Base-by-base conservation (phyloP, 1,284 basidiomycete genomes). In the Ustilago lituana region DNA sequence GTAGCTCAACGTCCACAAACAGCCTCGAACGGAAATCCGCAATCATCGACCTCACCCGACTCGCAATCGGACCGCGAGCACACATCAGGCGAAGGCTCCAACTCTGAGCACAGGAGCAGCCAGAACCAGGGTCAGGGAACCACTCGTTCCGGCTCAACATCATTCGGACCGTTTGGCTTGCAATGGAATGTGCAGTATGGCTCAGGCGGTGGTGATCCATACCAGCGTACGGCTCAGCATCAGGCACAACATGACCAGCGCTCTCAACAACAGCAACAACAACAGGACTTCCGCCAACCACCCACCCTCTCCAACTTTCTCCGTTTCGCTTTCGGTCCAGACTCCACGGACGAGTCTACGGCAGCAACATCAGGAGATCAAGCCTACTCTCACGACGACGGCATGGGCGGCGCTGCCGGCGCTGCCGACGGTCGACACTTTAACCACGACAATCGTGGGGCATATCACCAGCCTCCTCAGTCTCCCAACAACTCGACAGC, bases 391-490 rank as follows among this genome's bases (percentile, higher is more conserved):
- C 73, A 75, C 47, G 77, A 78, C 36, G 77, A 78, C 32, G 77
- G 77, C 14, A 78, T 78, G 75, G 77, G 77, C 3, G 77, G 75
- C 2, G 75, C 75, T 11, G 77, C 75, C 8, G 63, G 52, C 2
- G 63, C 65, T n/a, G 52, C 75, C 14, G 77, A 78, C 39, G 77
- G 77, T 6, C 66, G 77, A 8, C 56, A 48, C 31, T 77, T 77
- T 59, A 77, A 78, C 47, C 60, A 72, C 43, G 74, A 76, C 45
- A 78, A 78, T 27, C 44, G 51, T 6, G 56, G 50, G 26, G 49
- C 32, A 8, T 61, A 56, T 23, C 57, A 68, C 23, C 57, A 64
- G 24, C 57, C 65, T 17, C 57, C 48, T 10, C 49, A 58, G 23
- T 56, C 49, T 17, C 45, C 41, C n/a, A 29, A 47, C 44, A 43